Evolutionary conservation across 306 rosid species (phyloP), one percentile per base, ranked within the genome.

Genomic region (Fagus sylvatica): DNA sequence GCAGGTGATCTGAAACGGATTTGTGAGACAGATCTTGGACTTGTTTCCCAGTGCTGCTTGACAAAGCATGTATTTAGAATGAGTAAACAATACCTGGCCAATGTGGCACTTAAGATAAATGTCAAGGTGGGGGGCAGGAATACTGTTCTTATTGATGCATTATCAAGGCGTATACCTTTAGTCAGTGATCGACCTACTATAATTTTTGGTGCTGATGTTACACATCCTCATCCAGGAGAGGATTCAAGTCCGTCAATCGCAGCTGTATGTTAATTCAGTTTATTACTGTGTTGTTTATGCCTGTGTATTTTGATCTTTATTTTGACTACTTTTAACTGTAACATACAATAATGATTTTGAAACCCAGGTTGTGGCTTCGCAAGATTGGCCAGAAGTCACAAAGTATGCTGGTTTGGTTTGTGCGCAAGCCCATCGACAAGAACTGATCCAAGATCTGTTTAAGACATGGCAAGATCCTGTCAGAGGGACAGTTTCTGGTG

Each of bases 161-260:
- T 96, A 17, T 91, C 98, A 10, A 82, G 97, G 19, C 93, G 94
- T 51, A 96, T 96, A 68, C 99, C 99, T 4, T 75, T 93, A 28
- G 99, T 96, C 36, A 91, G 96, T 11, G 99, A 96, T 71, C 84
- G 93, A 8, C 99, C 99, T 5, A 96, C 99, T 3, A 96, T 96
- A 42, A 96, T 96, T 37, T 96, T 96, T 81, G 99, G 99, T 54
- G 99, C 99, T 75, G 99, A 96, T 83, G 99, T 96, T 11, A 96
- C 99, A 40, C 99, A 96, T 84, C 99, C 99, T 40, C 99, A 91
- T 72, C 99, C 99, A 32, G 99, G 99, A 53, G 99, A 96, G 89
- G 99, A 96, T 84, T 90, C 96, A 1, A 96, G 99, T 61, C 97
- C 99, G 1, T 96, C 99, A 1, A 93, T 96, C 28, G 98, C 99